A percentile compares a stretch with the other conserved stretches of the same genome.
These are phyloP conservation scores for Dryadomyces quercus-mongolicae DNA, from an alignment of 2,329 filamentous ascomycete genomes.

Conservation along the genomic window DNA sequence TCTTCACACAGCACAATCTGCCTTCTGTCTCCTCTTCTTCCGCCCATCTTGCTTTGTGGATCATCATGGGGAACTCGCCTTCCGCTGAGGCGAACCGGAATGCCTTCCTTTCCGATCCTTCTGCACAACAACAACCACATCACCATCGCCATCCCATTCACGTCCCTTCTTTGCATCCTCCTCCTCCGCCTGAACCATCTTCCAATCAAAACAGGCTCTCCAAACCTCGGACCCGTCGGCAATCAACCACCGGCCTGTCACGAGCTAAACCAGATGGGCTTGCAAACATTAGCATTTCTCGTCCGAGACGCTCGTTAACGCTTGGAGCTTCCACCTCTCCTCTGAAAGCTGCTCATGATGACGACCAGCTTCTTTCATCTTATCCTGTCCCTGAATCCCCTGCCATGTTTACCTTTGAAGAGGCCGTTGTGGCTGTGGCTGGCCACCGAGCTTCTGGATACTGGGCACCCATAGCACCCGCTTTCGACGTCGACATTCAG, in stretches of 20 bases:
- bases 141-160: background rate
- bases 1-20: background rate
- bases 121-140: background rate
- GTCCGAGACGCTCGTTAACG: slow-evolving; percentile 16
- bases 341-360: background rate
- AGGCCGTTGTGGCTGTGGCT: slow-evolving; percentile 2
- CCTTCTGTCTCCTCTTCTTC: background rate
- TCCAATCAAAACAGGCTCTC: slow-evolving; percentile 31
- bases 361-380: background rate
- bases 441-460: slow-evolving; percentile 3
- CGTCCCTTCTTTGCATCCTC: background rate
- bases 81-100: slow-evolving; percentile 30
- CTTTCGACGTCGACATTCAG: slow-evolving; percentile 6
- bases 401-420: slow-evolving; percentile 8
- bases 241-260: slow-evolving; percentile 29
- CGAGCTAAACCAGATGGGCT: slow-evolving; percentile 19
- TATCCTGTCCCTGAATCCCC: slow-evolving; percentile 6
- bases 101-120: slow-evolving; percentile 7
- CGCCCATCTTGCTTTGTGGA: slow-evolving; percentile 1
- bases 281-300: slow-evolving; percentile 16
- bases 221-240: slow-evolving; percentile 33
- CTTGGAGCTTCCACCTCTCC: slow-evolving; percentile 6
- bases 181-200: background rate
- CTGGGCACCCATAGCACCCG: slow-evolving; percentile 4
- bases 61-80: slow-evolving; percentile 37